Base-by-base conservation (phyloP, 345 rosid species). In the Pugionium cornutum region DNA sequence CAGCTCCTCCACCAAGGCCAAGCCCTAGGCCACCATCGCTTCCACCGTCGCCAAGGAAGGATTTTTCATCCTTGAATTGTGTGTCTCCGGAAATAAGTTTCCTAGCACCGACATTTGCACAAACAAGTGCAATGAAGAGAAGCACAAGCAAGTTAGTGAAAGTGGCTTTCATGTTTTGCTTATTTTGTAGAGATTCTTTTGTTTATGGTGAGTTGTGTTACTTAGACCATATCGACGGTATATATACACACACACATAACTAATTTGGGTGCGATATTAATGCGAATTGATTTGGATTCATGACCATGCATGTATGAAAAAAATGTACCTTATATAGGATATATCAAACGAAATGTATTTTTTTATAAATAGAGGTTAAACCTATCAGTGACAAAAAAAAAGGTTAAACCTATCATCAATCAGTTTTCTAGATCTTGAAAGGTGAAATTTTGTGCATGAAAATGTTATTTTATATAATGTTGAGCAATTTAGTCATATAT, bases 101-200 rank as follows among this genome's bases (percentile, higher is more conserved):
- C 76, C 85, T 82, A 62, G 79, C 84, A 64, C 74, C 36, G 26
- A 58, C 68, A 50, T 57, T 68, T 53, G 34, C 59, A 59, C 78
- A 76, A 30, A 76, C 35, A 53, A 79, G 65, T 47, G 77, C 75
- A 68, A 72, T 42, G 42, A 73, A 3, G 58, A 70, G 66, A 43
- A 76, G 62, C 51, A 64, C 53, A 67, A 56, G 60, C 34, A 58
- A 30, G 66, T 36, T 42, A 43, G 55, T 42, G 26, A n/a, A 64
- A 50, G 48, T 50, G 35, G 6, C 35, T 58, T 51, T 72, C 76
- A 72, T 72, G 70, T 50, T 72, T 39, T 37, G 57, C 69, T 70
- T 54, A 40, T 64, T 40, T 46, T 43, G 42, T 55, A 3, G n/a
- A 45, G 58, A 64, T 71, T 64, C 26, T 57, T 64, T 58, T 29